Evolutionary conservation across 176 grass and related monocot species (phyloP).

Genomic region (Pontederia paniculata): DNA sequence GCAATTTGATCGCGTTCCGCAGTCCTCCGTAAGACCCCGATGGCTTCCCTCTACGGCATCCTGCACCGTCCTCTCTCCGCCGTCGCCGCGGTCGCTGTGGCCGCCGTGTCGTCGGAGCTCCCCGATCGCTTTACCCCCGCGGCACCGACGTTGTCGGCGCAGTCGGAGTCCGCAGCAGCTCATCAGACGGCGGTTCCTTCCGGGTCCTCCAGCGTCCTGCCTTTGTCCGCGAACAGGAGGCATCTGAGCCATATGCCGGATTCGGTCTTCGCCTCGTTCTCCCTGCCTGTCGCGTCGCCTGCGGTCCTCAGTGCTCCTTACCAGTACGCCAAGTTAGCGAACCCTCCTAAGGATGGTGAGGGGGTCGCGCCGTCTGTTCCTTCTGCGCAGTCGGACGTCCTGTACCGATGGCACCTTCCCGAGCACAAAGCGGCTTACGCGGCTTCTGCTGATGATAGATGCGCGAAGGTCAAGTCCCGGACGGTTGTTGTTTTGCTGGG

Average conservation of each 20-base stretch:
- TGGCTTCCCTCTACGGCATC: constrained; percentile 52
- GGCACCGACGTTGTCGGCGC: background rate
- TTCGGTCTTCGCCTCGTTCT: constrained; percentile 2
- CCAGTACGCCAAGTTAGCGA: constrained; percentile 51
- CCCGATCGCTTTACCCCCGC: constrained; percentile 36
- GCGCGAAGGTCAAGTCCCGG: constrained; percentile 30
- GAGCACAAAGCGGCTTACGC: constrained; percentile 26
- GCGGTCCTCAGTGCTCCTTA: constrained; percentile 49
- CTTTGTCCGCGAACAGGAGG: constrained; percentile 12
- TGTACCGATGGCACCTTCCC: constrained; percentile 87
- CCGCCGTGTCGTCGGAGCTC: constrained; percentile 53
- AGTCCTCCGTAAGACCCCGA: background rate
- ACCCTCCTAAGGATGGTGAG: constrained; percentile 5
- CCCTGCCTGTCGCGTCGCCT: constrained; percentile 29
- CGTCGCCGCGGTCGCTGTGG: constrained; percentile 50
- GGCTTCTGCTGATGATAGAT: background rate
- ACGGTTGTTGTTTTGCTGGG: constrained; percentile 75
- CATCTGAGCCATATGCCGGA: background rate
- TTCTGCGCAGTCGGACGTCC: constrained; percentile 38
- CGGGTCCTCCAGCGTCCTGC: constrained; percentile 9
- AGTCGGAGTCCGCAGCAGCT: background rate
- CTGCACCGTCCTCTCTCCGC: constrained; percentile 72
- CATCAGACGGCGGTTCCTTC: background rate
- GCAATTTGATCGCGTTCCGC: no score
- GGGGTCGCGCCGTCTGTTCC: constrained; percentile 5